phyloP scores from a whole-genome alignment of 139 green algal species.

The Chlamydomonas sp. region DNA sequence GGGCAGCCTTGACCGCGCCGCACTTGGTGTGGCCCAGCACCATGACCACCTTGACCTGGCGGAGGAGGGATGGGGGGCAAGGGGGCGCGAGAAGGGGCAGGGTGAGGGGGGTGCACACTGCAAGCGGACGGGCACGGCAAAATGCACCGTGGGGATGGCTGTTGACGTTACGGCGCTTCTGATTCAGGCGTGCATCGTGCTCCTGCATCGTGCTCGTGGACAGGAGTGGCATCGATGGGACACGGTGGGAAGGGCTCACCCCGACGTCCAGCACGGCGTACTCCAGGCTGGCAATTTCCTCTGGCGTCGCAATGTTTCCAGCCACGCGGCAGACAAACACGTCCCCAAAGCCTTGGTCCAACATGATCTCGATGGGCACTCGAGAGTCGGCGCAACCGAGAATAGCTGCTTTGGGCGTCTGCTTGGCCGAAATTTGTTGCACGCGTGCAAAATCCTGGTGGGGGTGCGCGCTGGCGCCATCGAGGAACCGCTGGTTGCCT shows the following conservation, averaged over 20 bases:
- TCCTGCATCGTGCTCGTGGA: too few relatives aligned
- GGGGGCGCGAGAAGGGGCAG: too few relatives aligned
- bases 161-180: too few relatives aligned
- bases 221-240: too few relatives aligned
- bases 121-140: too few relatives aligned
- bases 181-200: too few relatives aligned
- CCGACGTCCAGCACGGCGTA: slow-evolving; percentile 45
- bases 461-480: slow-evolving; percentile 25
- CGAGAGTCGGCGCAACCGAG: slow-evolving; percentile 48
- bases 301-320: slow-evolving; percentile 44
- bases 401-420: slow-evolving; percentile 42
- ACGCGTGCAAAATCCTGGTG: slow-evolving; percentile 42
- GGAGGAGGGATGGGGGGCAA: background rate
- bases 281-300: slow-evolving; percentile 45
- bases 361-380: slow-evolving; percentile 45
- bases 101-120: too few relatives aligned
- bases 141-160: too few relatives aligned
- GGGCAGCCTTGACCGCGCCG: slow-evolving; percentile 44
- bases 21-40: slow-evolving; percentile 44
- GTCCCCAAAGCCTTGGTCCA: slow-evolving; percentile 53
- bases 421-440: slow-evolving; percentile 16
- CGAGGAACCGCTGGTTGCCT: slow-evolving; percentile 40
- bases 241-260: background rate
- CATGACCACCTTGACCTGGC: slow-evolving; percentile 30
- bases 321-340: slow-evolving; percentile 52